A percentile compares a stretch with the other conserved stretches of the same genome.
Evolutionary conservation across 768 basidiomycete genomes (phyloP).

Genomic region (Tylopilus plumbeoviolaceoides): DNA sequence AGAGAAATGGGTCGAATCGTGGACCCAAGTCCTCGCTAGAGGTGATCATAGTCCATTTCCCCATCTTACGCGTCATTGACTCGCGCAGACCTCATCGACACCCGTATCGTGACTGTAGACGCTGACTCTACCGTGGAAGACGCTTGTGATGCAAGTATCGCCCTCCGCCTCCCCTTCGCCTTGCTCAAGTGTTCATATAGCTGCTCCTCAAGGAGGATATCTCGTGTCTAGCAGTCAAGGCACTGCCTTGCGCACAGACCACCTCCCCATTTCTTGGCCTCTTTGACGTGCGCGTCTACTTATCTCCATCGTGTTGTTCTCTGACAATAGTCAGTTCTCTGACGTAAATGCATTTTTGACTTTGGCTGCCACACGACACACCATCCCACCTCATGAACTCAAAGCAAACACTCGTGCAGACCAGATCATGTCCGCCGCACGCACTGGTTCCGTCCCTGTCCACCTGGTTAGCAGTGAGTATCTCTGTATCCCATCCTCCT

Average conservation of each 20-base stretch:
- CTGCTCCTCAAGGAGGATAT: conserved; percentile 58
- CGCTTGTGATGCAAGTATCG: conserved; percentile 64
- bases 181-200: conserved; percentile 32
- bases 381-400: conserved; percentile 56
- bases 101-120: conserved; percentile 59
- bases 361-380: conserved; percentile 75
- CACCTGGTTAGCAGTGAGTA: conserved; percentile 72
- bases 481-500: not conserved
- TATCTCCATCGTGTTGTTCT: not conserved
- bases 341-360: conserved; percentile 88
- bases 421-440: conserved; percentile 71
- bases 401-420: conserved; percentile 55
- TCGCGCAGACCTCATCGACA: conserved; percentile 62
- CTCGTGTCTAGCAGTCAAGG: conserved; percentile 61
- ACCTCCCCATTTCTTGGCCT: conserved; percentile 47
- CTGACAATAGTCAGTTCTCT: conserved; percentile 51
- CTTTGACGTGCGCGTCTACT: conserved; percentile 59
- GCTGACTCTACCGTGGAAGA: conserved; percentile 77
- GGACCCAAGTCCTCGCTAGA: conserved; percentile 53
- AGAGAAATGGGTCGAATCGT: conserved; percentile 54
- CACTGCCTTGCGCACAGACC: conserved; percentile 20
- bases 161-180: not conserved
- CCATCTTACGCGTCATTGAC: not conserved
- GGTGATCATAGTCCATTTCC: conserved; percentile 36
- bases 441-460: conserved; percentile 69